Evolutionary conservation across 2,329 filamentous ascomycete species (phyloP), one percentile per base, ranked within the genome.

Genomic region (Ascocoryne sarcoides): DNA sequence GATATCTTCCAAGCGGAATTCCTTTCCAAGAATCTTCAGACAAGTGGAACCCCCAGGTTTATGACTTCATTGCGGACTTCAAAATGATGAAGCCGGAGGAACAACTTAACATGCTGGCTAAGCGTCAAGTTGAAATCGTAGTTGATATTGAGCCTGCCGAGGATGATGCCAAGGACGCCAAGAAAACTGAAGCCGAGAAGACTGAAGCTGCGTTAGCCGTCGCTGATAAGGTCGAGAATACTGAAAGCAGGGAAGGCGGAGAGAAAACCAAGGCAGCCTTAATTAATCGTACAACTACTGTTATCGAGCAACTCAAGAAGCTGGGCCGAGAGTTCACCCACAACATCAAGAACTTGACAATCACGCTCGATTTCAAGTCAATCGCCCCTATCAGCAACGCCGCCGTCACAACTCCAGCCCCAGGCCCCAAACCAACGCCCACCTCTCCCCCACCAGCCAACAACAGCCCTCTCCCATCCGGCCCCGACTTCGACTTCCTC

Each of bases 61-160:
- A 50, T 20, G n/a, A 43, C 15, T 38, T 46, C 21, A 18, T 38
- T 4, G 14, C 23, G 2, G 31, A 38, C 4, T 43, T 43, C 30
- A 20, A 36, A 16, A 23, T 10, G 10, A 41, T 32, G 21, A 44
- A 10, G 3, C 31, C 28, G 4, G 16, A 40, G 10, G 42, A 51
- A 14, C 43, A 44, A 16, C 32, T 21, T 7, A 39, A 40, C 10
- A 47, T 50, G 18, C 44, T 50, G 32, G 12, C 4, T 1, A 44
- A 42, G 14, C 51, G 47, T 14, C 35, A 37, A 34, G 32, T 53
- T 32, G 45, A 50, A n/a, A 45, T 53, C 15, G 18, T 37, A n/a
- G 33, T 52, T 10, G 36, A 46, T 18, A 39, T 40, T 9, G 36
- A 37, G 19, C 12, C 19, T 10, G 12, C 17, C 15, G 34, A 35